Conservation (phyloP, 495 filamentous ascomycete species). For the Aspergillus avenaceus region DNA sequence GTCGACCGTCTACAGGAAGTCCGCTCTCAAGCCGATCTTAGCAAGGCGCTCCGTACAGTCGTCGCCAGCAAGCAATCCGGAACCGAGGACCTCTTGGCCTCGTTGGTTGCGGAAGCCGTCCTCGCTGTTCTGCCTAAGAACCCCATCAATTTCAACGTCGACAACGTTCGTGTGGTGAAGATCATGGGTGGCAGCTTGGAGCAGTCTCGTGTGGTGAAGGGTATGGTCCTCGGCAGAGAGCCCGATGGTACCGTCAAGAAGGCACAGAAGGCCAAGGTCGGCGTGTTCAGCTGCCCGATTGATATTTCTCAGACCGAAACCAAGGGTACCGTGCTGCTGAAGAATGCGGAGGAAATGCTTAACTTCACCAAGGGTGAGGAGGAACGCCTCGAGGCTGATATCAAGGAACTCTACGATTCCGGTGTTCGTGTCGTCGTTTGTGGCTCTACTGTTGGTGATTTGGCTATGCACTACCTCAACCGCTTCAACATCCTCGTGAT, state of each 20-base stretch:
- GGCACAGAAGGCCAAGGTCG: slow-evolving; percentile 89
- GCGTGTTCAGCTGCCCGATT: slow-evolving; percentile 93
- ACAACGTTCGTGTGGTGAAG: slow-evolving; percentile 98
- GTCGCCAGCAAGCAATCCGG: slow-evolving; percentile 96
- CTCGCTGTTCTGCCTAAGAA: slow-evolving; percentile 95
- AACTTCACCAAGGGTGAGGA: slow-evolving; percentile 98
- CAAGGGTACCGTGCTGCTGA: slow-evolving; percentile 97
- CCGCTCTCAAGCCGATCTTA: slow-evolving; percentile 71
- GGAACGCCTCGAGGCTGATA: slow-evolving; percentile 75
- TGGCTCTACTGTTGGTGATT: slow-evolving; percentile 86
- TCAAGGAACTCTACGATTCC: slow-evolving; percentile 95
- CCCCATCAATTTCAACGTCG: slow-evolving; percentile 97
- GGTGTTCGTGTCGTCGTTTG: slow-evolving; percentile 89
- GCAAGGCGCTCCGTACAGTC: slow-evolving; percentile 93
- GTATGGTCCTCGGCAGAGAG: slow-evolving; percentile 96
- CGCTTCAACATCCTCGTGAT: slow-evolving; percentile 92
- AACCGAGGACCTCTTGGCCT: slow-evolving; percentile 79
- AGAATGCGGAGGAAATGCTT: slow-evolving; percentile 98
- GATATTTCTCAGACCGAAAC: slow-evolving; percentile 97
- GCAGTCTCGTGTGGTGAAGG: slow-evolving; percentile 91
- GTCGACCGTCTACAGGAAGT: slow-evolving; percentile 88
- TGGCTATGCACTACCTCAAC: slow-evolving; percentile 97
- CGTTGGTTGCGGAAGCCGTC: slow-evolving; percentile 88
- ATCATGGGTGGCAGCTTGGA: slow-evolving; percentile 97
- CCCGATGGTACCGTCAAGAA: slow-evolving; percentile 89